A percentile compares a stretch with the other conserved stretches of the same genome.
phyloP scores from a whole-genome alignment of 768 basidiomycete species.

The Sistotremastrum suecicum region DNA sequence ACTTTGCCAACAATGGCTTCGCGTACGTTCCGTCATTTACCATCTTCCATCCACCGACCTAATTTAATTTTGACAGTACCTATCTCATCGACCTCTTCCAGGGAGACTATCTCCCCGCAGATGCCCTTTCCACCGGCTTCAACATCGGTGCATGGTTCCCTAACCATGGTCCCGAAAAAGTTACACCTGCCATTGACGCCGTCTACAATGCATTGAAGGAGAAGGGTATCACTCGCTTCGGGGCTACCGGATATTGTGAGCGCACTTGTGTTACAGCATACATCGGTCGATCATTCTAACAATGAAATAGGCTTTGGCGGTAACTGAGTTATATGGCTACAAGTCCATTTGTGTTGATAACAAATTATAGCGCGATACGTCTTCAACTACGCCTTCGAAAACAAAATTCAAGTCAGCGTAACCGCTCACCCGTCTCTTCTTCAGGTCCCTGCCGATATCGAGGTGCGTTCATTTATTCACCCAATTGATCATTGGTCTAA shows the following conservation, averaged over 20 bases:
- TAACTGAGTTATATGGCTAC: constrained; percentile 7
- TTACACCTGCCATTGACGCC: constrained; percentile 38
- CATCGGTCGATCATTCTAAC: not conserved
- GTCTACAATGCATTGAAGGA: constrained; percentile 43
- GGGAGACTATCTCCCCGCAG: constrained; percentile 19
- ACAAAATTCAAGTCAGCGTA: constrained; percentile 31
- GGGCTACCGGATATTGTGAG: constrained; percentile 47
- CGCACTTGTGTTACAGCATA: constrained; percentile 3
- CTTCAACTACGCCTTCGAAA: constrained; percentile 49
- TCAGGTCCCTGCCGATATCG: constrained; percentile 41
- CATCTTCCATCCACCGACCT: not conserved
- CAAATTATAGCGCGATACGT: constrained; percentile 31
- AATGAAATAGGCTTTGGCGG: constrained; percentile 31
- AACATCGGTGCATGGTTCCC: constrained; percentile 29
- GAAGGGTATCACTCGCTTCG: constrained; percentile 43
- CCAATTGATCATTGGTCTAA: not conserved
- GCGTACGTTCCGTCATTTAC: constrained; percentile 8
- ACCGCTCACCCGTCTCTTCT: constrained; percentile 53
- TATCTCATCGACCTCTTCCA: constrained; percentile 22
- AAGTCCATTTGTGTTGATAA: not conserved
- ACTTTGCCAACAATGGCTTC: constrained; percentile 28
- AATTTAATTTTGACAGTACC: not conserved
- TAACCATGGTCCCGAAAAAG: constrained; percentile 24
- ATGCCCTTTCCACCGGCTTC: constrained; percentile 15
- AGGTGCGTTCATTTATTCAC: constrained; percentile 23